phyloP scores from a whole-genome alignment of 2,329 filamentous ascomycete genomes.

The Nemania abortiva region DNA sequence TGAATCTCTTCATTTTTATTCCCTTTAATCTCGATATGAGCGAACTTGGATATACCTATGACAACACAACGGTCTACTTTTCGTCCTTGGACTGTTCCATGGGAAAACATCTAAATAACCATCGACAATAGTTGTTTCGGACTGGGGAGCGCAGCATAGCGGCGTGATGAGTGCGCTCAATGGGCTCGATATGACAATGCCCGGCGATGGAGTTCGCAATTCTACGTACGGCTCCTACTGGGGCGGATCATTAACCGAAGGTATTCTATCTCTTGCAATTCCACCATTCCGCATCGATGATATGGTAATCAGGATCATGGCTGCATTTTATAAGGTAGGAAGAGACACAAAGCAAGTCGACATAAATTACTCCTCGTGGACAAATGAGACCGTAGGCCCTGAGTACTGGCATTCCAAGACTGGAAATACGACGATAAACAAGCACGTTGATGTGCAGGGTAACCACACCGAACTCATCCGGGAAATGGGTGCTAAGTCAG shows the following conservation, averaged over 20 bases:
- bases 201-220: conserved; percentile 49
- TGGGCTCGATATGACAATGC: conserved; percentile 61
- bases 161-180: conserved; percentile 58
- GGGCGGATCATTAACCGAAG: conserved; percentile 47
- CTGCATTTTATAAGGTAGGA: conserved; percentile 74
- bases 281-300: conserved; percentile 66
- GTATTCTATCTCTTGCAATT: conserved; percentile 38
- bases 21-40: not conserved
- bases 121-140: conserved; percentile 63
- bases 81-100: not conserved
- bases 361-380: conserved; percentile 93
- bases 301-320: conserved; percentile 86
- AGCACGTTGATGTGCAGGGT: conserved; percentile 80
- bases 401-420: conserved; percentile 72
- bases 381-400: conserved; percentile 77
- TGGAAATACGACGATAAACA: conserved; percentile 76
- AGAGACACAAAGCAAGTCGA: conserved; percentile 61
- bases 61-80: too few species aligned
- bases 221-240: conserved; percentile 48
- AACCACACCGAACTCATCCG: conserved; percentile 80
- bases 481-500: conserved; percentile 81
- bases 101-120: conserved; percentile 2
- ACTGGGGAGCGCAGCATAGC: conserved; percentile 81
- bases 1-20: not conserved
- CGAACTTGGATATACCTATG: not conserved